Evolutionary conservation across 495 filamentous ascomycete species (phyloP).

Genomic region (Penicillium antarcticum): DNA sequence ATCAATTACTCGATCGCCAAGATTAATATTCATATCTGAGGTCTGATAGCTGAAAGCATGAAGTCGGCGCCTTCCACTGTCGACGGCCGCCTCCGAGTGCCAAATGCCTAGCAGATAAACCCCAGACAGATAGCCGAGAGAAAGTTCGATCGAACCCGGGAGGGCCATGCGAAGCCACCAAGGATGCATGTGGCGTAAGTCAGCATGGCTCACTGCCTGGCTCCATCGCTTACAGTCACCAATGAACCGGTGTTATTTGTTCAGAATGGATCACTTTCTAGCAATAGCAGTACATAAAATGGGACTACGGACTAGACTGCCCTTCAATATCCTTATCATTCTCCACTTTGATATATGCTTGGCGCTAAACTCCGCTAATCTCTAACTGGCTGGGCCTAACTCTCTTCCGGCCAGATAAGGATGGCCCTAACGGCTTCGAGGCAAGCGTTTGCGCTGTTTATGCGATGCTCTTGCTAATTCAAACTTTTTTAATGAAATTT

Average conservation of each 20-base stretch:
- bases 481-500: not conserved
- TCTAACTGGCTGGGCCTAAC: too few relatives aligned
- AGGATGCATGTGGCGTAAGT: not conserved
- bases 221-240: not conserved
- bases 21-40: not conserved
- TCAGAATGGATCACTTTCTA: too few relatives aligned
- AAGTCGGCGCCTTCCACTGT: constrained; percentile 2
- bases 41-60: not conserved
- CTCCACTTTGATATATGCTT: not conserved
- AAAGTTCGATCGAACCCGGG: not conserved
- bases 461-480: constrained; percentile 24
- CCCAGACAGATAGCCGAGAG: not conserved
- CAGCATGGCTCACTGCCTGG: not conserved
- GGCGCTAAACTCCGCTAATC: not conserved
- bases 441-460: constrained; percentile 1
- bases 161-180: not conserved
- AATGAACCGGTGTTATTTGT: too few relatives aligned
- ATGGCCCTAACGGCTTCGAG: not conserved
- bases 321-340: not conserved
- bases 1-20: not conserved
- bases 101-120: constrained; percentile 1
- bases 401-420: not conserved
- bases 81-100: constrained; percentile 3
- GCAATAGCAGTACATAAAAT: too few relatives aligned
- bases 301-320: not conserved